phyloP scores from a whole-genome alignment of 345 rosid species.

The Kandelia obovata region DNA sequence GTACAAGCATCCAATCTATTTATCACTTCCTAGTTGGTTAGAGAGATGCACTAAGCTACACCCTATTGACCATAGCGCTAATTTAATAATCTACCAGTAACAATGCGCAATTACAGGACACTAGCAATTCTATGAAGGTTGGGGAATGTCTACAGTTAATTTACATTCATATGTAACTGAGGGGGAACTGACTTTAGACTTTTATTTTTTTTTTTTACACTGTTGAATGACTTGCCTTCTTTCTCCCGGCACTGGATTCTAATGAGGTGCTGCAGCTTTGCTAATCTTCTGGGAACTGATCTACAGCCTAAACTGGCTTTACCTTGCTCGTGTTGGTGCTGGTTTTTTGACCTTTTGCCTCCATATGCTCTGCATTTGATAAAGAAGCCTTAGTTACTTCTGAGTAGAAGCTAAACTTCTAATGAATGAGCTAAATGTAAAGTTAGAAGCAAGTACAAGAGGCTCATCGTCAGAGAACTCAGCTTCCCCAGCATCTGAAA shows the following conservation, averaged over 20 bases:
- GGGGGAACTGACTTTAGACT: slow-evolving; percentile 12
- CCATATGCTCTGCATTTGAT: slow-evolving; percentile 72
- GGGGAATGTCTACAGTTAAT: slow-evolving; percentile 27
- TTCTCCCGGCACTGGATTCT: slow-evolving; percentile 16
- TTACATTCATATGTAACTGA: slow-evolving; percentile 26
- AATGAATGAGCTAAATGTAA: slow-evolving; percentile 12
- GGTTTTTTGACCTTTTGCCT: slow-evolving; percentile 51
- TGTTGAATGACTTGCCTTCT: slow-evolving; percentile 26
- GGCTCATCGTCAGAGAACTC: slow-evolving; percentile 87
- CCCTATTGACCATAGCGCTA: slow-evolving; percentile 6
- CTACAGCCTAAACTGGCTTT: slow-evolving; percentile 18
- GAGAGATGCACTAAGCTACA: slow-evolving; percentile 20
- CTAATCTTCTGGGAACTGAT: slow-evolving; percentile 3
- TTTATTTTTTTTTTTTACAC: slow-evolving; percentile 32
- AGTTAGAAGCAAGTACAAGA: slow-evolving; percentile 51
- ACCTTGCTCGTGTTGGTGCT: slow-evolving; percentile 39
- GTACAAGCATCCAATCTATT: slow-evolving; percentile 29
- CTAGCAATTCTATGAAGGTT: slow-evolving; percentile 18
- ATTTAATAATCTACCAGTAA: slow-evolving; percentile 15
- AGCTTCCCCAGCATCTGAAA: slow-evolving; percentile 32
- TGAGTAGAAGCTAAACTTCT: background rate
- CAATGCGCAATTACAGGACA: slow-evolving; percentile 11
- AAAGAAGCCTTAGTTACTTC: slow-evolving; percentile 4
- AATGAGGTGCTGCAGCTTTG: slow-evolving; percentile 14
- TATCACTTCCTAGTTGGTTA: slow-evolving; percentile 21